Conservation (phyloP, 192 early-diverging fungal genomes). For the Fimicolochytrium jonesii region DNA sequence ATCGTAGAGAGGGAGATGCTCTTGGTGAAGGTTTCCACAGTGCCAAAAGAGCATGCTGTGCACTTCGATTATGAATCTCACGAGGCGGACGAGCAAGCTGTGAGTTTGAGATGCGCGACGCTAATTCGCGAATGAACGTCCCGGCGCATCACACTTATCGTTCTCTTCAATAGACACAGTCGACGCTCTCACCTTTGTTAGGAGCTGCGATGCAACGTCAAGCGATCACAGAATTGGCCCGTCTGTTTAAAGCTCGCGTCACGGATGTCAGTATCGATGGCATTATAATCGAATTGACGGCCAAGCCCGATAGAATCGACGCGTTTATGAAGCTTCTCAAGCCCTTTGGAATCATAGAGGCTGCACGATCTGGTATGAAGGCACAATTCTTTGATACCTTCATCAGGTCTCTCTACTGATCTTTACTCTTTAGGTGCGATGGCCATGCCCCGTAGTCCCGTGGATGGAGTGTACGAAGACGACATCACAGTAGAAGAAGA, state of each 20-base stretch:
- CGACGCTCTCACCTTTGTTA: constrained; percentile 41
- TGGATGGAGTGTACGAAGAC: constrained; percentile 65
- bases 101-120: too few relatives aligned
- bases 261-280: constrained; percentile 84
- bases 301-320: constrained; percentile 83
- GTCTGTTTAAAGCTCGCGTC: constrained; percentile 80
- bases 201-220: constrained; percentile 64
- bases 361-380: constrained; percentile 73
- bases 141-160: background rate
- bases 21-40: constrained; percentile 87
- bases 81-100: constrained; percentile 14
- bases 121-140: background rate
- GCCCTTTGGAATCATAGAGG: constrained; percentile 95
- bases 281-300: constrained; percentile 81
- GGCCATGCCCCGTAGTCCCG: constrained; percentile 92
- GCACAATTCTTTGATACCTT: background rate
- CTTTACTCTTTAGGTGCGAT: constrained; percentile 61
- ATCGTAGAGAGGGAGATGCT: constrained; percentile 91
- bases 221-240: constrained; percentile 75
- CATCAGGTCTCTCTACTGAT: background rate
- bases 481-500: constrained; percentile 40
- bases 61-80: constrained; percentile 21
- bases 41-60: constrained; percentile 33
- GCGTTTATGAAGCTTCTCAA: constrained; percentile 89
- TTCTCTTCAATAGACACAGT: background rate